Conservation (phyloP, 805 yeast species). For the Candida krabiensis region DNA sequence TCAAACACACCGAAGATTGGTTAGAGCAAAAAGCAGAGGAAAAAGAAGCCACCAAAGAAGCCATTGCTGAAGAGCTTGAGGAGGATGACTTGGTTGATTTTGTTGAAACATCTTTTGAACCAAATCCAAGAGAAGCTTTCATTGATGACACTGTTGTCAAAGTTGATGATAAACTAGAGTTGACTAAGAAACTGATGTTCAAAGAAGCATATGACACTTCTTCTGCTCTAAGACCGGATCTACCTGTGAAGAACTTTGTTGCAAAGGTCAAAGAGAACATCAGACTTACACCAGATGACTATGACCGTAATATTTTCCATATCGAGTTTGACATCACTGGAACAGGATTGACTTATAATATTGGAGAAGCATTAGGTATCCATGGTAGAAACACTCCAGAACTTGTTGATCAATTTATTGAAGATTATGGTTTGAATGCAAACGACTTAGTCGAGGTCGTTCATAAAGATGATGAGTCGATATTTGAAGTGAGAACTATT, state of each 20-base stretch:
- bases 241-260: slow-evolving; percentile 79
- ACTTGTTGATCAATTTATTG: slow-evolving; percentile 67
- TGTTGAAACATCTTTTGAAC: slow-evolving; percentile 61
- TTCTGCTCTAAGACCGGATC: slow-evolving; percentile 79
- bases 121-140: slow-evolving; percentile 58
- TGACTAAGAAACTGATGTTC: slow-evolving; percentile 74
- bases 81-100: slow-evolving; percentile 49
- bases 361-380: slow-evolving; percentile 96
- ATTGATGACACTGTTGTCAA: slow-evolving; percentile 42
- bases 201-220: slow-evolving; percentile 69
- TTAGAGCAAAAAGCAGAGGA: slow-evolving; percentile 17
- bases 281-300: slow-evolving; percentile 86
- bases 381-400: slow-evolving; percentile 81
- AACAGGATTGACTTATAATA: slow-evolving; percentile 86
- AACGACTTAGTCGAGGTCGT: slow-evolving; percentile 70
- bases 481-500: slow-evolving; percentile 74
- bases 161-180: slow-evolving; percentile 39
- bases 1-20: slow-evolving; percentile 37
- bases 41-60: slow-evolving; percentile 15
- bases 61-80: slow-evolving; percentile 18
- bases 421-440: slow-evolving; percentile 69
- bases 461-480: slow-evolving; percentile 56
- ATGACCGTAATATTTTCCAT: slow-evolving; percentile 94
- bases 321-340: slow-evolving; percentile 90
- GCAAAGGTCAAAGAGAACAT: slow-evolving; percentile 90